Evolutionary conservation across 441 rosid genomes (phyloP).

Genomic region (Populus hybrid): DNA sequence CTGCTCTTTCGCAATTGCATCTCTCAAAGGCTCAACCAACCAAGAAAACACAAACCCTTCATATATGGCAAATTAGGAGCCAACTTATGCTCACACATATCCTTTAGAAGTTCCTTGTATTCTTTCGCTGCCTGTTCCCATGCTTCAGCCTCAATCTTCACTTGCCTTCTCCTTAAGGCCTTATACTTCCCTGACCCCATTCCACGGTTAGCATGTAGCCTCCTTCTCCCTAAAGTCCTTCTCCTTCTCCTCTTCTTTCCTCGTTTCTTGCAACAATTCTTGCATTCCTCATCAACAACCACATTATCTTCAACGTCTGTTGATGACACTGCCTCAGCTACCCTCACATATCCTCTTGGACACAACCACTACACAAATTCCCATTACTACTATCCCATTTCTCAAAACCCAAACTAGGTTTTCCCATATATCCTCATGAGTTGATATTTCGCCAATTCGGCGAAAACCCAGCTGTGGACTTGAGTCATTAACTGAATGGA

Average conservation of each 20-base stretch:
- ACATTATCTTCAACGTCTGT: conserved; percentile 77
- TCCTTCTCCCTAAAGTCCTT: conserved; percentile 19
- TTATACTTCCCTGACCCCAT: conserved; percentile 46
- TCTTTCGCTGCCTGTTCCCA: conserved; percentile 90
- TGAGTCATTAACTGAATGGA: conserved; percentile 24
- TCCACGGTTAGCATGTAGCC: conserved; percentile 32
- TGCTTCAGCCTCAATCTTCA: conserved; percentile 90
- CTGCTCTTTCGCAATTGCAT: conserved; percentile 73
- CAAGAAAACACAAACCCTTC: conserved; percentile 84
- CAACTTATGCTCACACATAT: conserved; percentile 91
- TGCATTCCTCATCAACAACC: conserved; percentile 57
- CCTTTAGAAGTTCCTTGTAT: conserved; percentile 72
- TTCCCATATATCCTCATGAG: conserved; percentile 31
- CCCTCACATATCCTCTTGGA: conserved; percentile 58
- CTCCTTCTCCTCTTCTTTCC: conserved; percentile 47
- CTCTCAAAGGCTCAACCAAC: conserved; percentile 91
- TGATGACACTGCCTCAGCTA: conserved; percentile 76
- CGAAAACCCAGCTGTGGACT: conserved; percentile 27
- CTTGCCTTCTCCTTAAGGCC: conserved; percentile 63
- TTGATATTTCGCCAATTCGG: conserved; percentile 28
- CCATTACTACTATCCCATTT: conserved; percentile 3
- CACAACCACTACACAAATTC: conserved; percentile 30
- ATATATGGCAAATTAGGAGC: conserved; percentile 91
- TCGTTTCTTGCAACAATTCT: conserved; percentile 58
- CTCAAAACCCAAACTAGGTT: conserved; percentile 29